Evolutionary conservation across 2,329 filamentous ascomycete species (phyloP), one percentile per base, ranked within the genome.

Genomic region (Penicillium sp.): DNA sequence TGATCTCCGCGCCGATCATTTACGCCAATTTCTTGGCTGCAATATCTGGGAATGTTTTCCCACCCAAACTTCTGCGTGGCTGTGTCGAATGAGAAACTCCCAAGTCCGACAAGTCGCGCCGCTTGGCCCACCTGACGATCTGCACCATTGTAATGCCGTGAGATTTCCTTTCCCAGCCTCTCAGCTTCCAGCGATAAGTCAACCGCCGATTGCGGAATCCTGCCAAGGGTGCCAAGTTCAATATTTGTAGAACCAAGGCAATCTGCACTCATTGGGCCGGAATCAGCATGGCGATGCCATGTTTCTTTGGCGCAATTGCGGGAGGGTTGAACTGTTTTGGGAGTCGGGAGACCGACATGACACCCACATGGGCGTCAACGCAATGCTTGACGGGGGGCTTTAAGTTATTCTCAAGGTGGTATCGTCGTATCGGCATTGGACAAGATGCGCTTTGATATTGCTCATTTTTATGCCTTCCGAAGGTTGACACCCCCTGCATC

Each of bases 201-300:
- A 47, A 19, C 44, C 19, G 37, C 37, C 21, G 49, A 48, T 56
- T 49, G 18, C 34, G 49, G 49, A 52, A 18, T 16, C n/a, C 23
- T 7, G 48, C 50, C 54, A 56, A 56, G 54, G 1, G n/a, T 26
- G 49, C 54, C 54, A 56, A 56, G 54, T 28, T 16, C 37, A 55
- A 52, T 48, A 37, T 19, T 29, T 13, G 10, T 19, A 19, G 42
- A 31, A 31, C 42, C 42, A 50, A 24, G 28, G 26, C 40, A 47
- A 42, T 37, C 24, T 31, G 29, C 34, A 26, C 24, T 45, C 42
- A 50, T 50, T 24, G 42, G 47, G 39, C 29, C 45, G 44, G 42
- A 47, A 29, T 40, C 31, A 39, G 37, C 11, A 24, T 18, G 19
- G 18, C 24, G 26, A 19, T 47, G 36, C 19, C 31, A 18, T 33